Evolutionary conservation across 352 stramenopile genomes (phyloP).

Genomic region (Blastocystis sp.): DNA sequence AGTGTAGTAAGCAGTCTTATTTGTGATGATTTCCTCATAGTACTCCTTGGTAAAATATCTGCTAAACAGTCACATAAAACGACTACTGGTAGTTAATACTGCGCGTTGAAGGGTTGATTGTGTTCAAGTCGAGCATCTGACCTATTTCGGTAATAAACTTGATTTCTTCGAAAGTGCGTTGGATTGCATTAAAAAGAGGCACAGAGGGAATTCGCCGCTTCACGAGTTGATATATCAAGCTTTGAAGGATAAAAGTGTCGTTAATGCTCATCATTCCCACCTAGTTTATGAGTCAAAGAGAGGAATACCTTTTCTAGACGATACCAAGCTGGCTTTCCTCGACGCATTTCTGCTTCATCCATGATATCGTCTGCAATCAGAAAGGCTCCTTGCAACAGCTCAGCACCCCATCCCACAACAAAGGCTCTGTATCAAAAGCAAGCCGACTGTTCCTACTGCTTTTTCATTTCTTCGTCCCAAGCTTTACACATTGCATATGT

Average conservation of each 20-base stretch:
- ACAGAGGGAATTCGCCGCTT: neutral
- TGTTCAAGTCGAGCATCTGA: conserved; percentile 38
- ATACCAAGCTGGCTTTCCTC: conserved; percentile 21
- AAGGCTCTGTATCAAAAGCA: neutral
- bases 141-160: conserved; percentile 5
- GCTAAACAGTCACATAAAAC: neutral
- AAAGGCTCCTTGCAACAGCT: conserved; percentile 5
- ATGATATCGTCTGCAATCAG: conserved; percentile 45
- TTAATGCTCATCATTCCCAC: conserved; percentile 43
- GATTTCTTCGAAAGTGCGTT: neutral
- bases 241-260: conserved; percentile 19
- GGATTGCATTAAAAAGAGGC: neutral
- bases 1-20: conserved; percentile 44
- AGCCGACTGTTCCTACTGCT: neutral
- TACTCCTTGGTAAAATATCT: conserved; percentile 11
- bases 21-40: conserved; percentile 13
- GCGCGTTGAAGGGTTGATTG: neutral
- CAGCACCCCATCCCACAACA: conserved; percentile 14
- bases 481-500: neutral
- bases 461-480: neutral
- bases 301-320: neutral
- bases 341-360: conserved; percentile 3
- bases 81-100: neutral
- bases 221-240: neutral
- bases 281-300: neutral